Conservation (phyloP, 495 filamentous ascomycete genomes). For the Chaetomium tenue region DNA sequence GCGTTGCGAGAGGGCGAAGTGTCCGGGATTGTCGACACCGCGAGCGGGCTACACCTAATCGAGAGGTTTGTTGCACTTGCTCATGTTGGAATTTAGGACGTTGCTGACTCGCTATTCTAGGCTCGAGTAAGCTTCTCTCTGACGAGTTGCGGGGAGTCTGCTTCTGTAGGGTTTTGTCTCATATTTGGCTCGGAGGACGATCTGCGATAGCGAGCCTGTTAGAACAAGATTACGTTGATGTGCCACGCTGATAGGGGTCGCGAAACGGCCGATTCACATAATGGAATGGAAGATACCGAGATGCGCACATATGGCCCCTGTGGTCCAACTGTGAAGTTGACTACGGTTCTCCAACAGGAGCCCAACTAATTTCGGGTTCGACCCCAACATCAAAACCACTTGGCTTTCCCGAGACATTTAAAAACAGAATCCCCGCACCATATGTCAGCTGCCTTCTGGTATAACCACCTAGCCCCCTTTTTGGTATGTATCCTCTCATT, state of each 20-base stretch:
- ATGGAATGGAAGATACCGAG: not conserved
- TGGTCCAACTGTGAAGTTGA: not conserved
- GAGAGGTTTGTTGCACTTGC: constrained; percentile 63
- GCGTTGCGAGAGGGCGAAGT: constrained; percentile 79
- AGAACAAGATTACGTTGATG: not conserved
- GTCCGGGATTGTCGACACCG: constrained; percentile 81
- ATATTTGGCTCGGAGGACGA: not conserved
- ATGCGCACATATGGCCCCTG: not conserved
- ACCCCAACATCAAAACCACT: not conserved
- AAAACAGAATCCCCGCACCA: not conserved
- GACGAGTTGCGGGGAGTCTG: not conserved
- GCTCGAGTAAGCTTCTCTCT: constrained; percentile 15
- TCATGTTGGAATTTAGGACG: not conserved
- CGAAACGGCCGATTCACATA: not conserved
- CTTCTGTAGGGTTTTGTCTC: not conserved
- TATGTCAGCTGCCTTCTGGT: not conserved
- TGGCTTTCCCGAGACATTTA: not conserved
- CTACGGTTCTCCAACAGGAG: not conserved
- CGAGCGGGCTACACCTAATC: constrained; percentile 94
- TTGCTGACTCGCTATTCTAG: constrained; percentile 18
- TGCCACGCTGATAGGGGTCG: not conserved
- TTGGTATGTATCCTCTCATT: not conserved
- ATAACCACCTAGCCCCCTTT: not conserved
- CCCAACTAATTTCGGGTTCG: not conserved
- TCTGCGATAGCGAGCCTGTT: not conserved